phyloP scores from a whole-genome alignment of 768 basidiomycete species.

The Vararia minispora region DNA sequence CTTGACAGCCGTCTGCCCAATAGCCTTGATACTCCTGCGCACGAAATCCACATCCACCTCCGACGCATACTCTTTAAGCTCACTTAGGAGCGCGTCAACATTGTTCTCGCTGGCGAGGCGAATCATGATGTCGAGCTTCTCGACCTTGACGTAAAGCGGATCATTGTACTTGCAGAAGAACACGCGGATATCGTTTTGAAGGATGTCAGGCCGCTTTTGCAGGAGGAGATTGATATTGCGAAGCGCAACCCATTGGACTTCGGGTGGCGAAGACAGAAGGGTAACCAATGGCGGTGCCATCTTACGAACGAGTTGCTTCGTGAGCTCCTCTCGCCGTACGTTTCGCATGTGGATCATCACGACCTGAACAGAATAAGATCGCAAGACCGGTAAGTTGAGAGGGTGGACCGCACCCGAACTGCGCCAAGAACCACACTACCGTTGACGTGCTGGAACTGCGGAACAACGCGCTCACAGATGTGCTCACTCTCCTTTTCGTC shows the following conservation, averaged over 20 bases:
- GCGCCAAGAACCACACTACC: slow-evolving; percentile 95
- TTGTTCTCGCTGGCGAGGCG: slow-evolving; percentile 84
- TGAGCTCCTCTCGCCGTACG: slow-evolving; percentile 72
- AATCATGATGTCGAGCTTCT: slow-evolving; percentile 98
- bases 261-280: slow-evolving; percentile 89
- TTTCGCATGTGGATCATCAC: slow-evolving; percentile 95
- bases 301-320: slow-evolving; percentile 80
- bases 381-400: not conserved
- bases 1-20: slow-evolving; percentile 93
- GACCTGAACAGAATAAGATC: slow-evolving; percentile 42
- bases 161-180: slow-evolving; percentile 99
- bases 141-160: slow-evolving; percentile 96
- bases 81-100: slow-evolving; percentile 88
- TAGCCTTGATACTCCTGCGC: slow-evolving; percentile 85
- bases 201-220: slow-evolving; percentile 83
- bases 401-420: slow-evolving; percentile 56
- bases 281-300: slow-evolving; percentile 98
- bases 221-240: slow-evolving; percentile 94
- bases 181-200: slow-evolving; percentile 95
- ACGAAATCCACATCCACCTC: slow-evolving; percentile 99
- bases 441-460: slow-evolving; percentile 97
- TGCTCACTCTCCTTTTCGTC: slow-evolving; percentile 97
- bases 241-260: slow-evolving; percentile 97
- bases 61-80: slow-evolving; percentile 95
- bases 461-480: slow-evolving; percentile 96